Conservation (phyloP, 352 stramenopile genomes). For the Phytophthora idaei region DNA sequence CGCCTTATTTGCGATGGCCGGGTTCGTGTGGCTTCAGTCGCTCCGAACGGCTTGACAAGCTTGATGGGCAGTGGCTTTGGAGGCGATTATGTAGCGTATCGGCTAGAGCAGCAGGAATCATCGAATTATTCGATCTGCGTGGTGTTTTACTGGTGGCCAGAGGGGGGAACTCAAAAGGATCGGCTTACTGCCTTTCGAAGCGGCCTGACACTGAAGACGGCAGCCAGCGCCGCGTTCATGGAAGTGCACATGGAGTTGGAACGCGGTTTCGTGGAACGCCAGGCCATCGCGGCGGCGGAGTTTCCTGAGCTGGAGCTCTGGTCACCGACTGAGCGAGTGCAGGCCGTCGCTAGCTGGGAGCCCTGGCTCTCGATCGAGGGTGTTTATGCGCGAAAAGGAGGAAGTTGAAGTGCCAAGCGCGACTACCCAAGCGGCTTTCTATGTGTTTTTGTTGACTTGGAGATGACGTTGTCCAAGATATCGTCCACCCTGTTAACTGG, state of each 20-base stretch:
- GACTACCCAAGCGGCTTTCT: constrained; percentile 7
- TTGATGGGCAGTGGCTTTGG: constrained; percentile 27
- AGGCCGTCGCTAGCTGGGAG: constrained; percentile 23
- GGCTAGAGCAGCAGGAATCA: constrained; percentile 1
- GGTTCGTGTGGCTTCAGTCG: constrained; percentile 25
- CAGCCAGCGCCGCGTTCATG: constrained; percentile 13
- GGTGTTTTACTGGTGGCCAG: constrained; percentile 35
- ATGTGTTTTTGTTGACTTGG: background rate
- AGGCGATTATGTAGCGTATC: constrained; percentile 35
- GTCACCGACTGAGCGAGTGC: constrained; percentile 22
- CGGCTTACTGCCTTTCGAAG: constrained; percentile 15
- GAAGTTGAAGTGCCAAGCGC: constrained; percentile 9
- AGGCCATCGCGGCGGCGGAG: constrained; percentile 5
- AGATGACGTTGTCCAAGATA: constrained; percentile 2
- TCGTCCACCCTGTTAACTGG: background rate
- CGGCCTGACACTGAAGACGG: constrained; percentile 18
- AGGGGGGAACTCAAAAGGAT: background rate
- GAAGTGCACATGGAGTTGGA: constrained; percentile 24
- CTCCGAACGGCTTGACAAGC: constrained; percentile 32
- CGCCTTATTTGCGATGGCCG: constrained; percentile 43
- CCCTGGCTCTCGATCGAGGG: constrained; percentile 23
- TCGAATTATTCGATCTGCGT: constrained; percentile 9
- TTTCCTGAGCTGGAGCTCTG: constrained; percentile 27
- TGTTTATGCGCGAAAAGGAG: constrained; percentile 21
- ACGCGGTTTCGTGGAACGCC: constrained; percentile 15